Evolutionary conservation across 345 rosid genomes (phyloP).

Genomic region (Barbarea vulgaris): DNA sequence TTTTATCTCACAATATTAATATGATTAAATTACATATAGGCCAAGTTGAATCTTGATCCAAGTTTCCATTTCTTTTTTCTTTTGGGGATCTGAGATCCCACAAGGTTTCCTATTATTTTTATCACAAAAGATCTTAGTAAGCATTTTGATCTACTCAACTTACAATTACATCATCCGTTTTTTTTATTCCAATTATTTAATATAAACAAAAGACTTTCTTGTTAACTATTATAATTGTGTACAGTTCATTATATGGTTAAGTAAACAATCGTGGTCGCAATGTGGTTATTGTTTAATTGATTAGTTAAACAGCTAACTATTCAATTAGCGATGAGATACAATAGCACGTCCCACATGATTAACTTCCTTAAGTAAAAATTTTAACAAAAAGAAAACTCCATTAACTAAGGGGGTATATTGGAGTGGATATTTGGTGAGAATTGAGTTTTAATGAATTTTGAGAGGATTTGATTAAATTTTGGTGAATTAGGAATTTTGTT

Average conservation of each 20-base stretch:
- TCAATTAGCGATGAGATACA: slow-evolving; percentile 12
- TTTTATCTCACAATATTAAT: background rate
- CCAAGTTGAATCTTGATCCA: slow-evolving; percentile 34
- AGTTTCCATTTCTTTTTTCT: slow-evolving; percentile 1
- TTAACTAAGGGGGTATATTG: too few relatives aligned
- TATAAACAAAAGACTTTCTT: slow-evolving; percentile 16
- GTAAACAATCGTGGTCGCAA: slow-evolving; percentile 40
- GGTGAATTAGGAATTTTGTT: too few relatives aligned
- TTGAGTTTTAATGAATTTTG: too few relatives aligned
- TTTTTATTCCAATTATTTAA: background rate
- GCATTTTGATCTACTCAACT: slow-evolving; percentile 40
- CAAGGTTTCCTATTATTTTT: slow-evolving; percentile 4
- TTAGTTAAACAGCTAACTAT: slow-evolving; percentile 4
- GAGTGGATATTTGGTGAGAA: too few relatives aligned
- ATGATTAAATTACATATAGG: slow-evolving; percentile 3
- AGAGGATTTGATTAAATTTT: too few relatives aligned
- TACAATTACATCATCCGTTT: slow-evolving; percentile 39
- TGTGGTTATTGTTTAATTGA: slow-evolving; percentile 39
- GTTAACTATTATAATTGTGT: slow-evolving; percentile 10
- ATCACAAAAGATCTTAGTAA: slow-evolving; percentile 15
- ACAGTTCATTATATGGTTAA: slow-evolving; percentile 42
- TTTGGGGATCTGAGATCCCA: slow-evolving; percentile 43
- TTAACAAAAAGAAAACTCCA: background rate
- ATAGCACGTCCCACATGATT: slow-evolving; percentile 20
- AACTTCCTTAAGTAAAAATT: slow-evolving; percentile 11